Evolutionary conservation across 2,329 filamentous ascomycete genomes (phyloP), one percentile per base, ranked within the genome.

Genomic region (Ophioceras dolichostomum): DNA sequence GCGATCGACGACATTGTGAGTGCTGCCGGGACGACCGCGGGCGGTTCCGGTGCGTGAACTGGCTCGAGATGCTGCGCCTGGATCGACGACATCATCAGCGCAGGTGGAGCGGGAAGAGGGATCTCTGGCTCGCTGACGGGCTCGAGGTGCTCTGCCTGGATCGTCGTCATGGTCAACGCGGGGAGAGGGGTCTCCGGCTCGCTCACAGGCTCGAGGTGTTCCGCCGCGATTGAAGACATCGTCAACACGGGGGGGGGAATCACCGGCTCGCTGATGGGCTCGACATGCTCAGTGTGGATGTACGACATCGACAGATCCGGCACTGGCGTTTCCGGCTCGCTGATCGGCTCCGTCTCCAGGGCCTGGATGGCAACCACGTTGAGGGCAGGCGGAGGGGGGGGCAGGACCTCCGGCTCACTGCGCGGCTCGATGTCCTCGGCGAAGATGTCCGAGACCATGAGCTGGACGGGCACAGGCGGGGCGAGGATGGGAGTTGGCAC

Each of bases 391-490:
- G 36, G 36, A 12, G 37, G 18, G n/a, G n/a, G n/a, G n/a, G n/a
- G n/a, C n/a, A n/a, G n/a, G 18, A 37, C 28, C 9, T 36, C 39
- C 2, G 37, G 43, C 13, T 39, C 47, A 16, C 26, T 21, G 8
- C 52, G 41, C 1, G 52, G 47, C 32, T 55, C 49, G 10, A 56
- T 41, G 12, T 55, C 44, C 46, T 71, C 59, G 2, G 56, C 53
- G 27, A 64, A 58, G 14, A 73, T 61, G 1, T 43, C 46, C 1
- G 69, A 70, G 26, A 71, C 50, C 31, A 50, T 59, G 21, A 72
- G 53, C n/a, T n/a, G n/a, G n/a, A n/a, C n/a, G 1, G 54, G 47
- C 4, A 60, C 57, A 2, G 50, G 48, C 9, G 53, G 46, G 1
- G 54, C 49, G 16, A 55, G 38, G 28, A 59, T 49, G 9, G 53